These are phyloP conservation scores for Pseudonitzschia delicatissima DNA, from an alignment of 108 stramenopile genomes.

Conservation along the genomic window DNA sequence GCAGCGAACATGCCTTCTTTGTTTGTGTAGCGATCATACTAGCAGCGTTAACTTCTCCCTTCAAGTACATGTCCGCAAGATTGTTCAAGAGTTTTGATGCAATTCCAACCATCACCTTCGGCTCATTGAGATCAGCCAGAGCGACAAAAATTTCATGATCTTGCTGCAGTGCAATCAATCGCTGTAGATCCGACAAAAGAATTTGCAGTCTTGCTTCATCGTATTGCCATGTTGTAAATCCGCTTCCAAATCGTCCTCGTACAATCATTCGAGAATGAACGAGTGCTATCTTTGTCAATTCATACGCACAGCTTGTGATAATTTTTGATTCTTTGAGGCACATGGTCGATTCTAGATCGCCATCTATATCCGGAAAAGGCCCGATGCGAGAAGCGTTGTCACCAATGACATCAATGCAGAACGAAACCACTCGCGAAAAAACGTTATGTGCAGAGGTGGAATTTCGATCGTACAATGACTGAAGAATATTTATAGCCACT, in stretches of 20 bases:
- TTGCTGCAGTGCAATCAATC: constrained; percentile 18
- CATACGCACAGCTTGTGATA: constrained; percentile 18
- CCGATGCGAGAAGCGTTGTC: constrained; percentile 6
- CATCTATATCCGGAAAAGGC: not conserved
- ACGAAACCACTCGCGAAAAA: constrained; percentile 22
- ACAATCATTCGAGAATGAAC: constrained; percentile 4
- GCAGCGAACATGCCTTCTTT: constrained; percentile 19
- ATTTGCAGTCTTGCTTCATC: constrained; percentile 25
- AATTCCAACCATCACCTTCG: constrained; percentile 18
- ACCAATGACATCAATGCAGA: constrained; percentile 34
- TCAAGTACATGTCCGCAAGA: constrained; percentile 13
- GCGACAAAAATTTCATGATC: constrained; percentile 28
- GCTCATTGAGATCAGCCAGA: constrained; percentile 19
- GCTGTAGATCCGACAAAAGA: constrained; percentile 18
- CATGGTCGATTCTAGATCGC: not conserved
- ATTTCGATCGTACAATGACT: constrained; percentile 17
- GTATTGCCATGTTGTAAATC: constrained; percentile 21
- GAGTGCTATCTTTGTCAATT: constrained; percentile 24
- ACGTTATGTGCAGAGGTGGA: constrained; percentile 12
- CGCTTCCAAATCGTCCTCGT: not conserved
- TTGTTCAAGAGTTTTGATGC: not conserved
- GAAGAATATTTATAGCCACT: constrained; percentile 14
- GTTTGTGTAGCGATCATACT: constrained; percentile 14
- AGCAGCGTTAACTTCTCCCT: constrained; percentile 1
- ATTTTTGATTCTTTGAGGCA: not conserved